A percentile compares a stretch with the other conserved stretches of the same genome.
Evolutionary conservation across 495 filamentous ascomycete species (phyloP).

Genomic region (Poronia punctata): DNA sequence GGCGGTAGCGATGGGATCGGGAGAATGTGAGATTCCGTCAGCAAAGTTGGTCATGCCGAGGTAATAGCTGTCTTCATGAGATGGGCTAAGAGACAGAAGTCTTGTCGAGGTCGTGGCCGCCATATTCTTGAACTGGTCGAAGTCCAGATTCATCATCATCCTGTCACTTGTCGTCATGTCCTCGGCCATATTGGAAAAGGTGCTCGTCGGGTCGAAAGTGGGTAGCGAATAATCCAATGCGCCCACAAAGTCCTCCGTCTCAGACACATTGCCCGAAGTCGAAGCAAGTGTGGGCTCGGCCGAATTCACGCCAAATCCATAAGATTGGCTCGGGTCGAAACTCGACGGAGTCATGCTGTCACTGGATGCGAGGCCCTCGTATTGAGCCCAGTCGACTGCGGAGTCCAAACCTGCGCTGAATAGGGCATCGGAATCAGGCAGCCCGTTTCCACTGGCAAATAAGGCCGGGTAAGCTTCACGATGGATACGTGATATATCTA

Average conservation of each 20-base stretch:
- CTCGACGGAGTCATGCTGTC: conserved; percentile 53
- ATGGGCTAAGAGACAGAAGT: conserved; percentile 29
- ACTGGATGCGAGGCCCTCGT: conserved; percentile 52
- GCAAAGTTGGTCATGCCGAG: conserved; percentile 26
- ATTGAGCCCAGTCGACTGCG: conserved; percentile 68
- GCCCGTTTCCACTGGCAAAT: conserved; percentile 41
- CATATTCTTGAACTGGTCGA: conserved; percentile 54
- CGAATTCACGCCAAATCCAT: conserved; percentile 50
- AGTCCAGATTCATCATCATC: conserved; percentile 51
- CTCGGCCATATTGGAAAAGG: conserved; percentile 44
- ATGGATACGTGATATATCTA: conserved; percentile 52
- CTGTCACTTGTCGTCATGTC: conserved; percentile 47
- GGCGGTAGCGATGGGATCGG: conserved; percentile 22
- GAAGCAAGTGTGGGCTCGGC: conserved; percentile 55
- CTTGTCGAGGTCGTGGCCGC: conserved; percentile 30
- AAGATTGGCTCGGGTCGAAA: conserved; percentile 64
- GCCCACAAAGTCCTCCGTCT: conserved; percentile 59
- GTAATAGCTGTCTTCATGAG: conserved; percentile 28
- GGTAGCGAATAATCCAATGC: conserved; percentile 49
- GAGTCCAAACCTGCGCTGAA: conserved; percentile 59
- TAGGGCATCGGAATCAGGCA: conserved; percentile 57
- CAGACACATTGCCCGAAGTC: conserved; percentile 70
- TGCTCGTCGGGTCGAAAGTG: conserved; percentile 43
- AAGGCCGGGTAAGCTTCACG: conserved; percentile 48
- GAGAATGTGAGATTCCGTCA: conserved; percentile 27